Conservation (phyloP, 805 yeast species). For the Lipomyces japonicus region DNA sequence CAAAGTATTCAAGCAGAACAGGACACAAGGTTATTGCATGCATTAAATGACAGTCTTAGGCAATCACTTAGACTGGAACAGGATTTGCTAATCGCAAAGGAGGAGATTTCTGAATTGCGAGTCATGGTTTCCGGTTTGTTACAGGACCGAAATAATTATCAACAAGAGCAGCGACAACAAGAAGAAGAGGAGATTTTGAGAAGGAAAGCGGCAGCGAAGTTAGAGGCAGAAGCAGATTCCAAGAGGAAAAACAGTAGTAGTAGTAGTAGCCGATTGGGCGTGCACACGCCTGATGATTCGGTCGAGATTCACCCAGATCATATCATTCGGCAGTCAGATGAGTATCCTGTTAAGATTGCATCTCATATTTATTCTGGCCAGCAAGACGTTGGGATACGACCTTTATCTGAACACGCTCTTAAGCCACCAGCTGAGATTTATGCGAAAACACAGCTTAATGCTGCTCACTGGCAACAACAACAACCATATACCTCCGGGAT, state of each 20-base stretch:
- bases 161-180: neutral
- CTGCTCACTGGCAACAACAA: no score
- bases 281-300: neutral
- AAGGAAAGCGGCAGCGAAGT: neutral
- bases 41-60: no score
- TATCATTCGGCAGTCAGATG: no score
- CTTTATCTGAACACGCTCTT: no score
- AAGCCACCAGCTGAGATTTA: no score
- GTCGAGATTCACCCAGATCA: neutral
- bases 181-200: neutral
- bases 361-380: neutral
- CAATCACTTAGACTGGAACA: no score
- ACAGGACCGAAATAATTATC: neutral
- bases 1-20: neutral
- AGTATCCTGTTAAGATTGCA: no score
- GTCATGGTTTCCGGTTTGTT: neutral
- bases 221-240: neutral
- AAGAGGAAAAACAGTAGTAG: neutral
- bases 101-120: slow-evolving; percentile 16
- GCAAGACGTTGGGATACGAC: neutral
- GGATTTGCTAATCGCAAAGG: slow-evolving; percentile 11
- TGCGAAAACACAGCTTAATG: no score
- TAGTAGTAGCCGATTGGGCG: neutral
- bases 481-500: no score
- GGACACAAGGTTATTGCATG: no score